Base-by-base conservation (phyloP, 345 rosid genomes). In the Hibiscus syriacus region DNA sequence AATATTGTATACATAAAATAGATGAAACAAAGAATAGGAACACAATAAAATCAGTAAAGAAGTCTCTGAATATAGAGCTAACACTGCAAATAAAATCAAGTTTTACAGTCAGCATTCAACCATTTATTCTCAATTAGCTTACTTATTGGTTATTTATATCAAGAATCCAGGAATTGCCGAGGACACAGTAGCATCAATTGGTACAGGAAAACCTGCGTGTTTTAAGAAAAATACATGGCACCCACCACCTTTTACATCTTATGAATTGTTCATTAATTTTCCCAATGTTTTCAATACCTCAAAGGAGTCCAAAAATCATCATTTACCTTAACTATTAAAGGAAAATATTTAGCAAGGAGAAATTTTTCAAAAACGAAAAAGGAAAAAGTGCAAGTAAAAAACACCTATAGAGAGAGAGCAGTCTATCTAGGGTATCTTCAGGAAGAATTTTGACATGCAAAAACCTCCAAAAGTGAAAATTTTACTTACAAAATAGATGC, bases 121-220 rank as follows among this genome's bases (percentile, higher is more conserved):
- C 30, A 62, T 39, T 5, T 12, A 1, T 22, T 62, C 66, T 62
- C 32, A 39, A 32, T 32, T 58, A 9, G 45, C 64, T 63, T 72
- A 49, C 55, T 26, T 65, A 29, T 62, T 13, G 58, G 64, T 58
- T 58, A 58, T 48, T 17, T 52, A 29, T n/a, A n/a, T 38, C 34
- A n/a, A 55, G 34, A 55, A 20, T 27, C 46, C 32, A 20, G 11
- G 12, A 17, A 19, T 67, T 63, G 30, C 38, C 39, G 54, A 46
- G 56, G 30, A 48, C 29, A 16, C 17, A 27, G 66, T 66, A 64
- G 11, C 39, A 54, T 63, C 46, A 41, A 53, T 23, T 23, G 34
- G 26, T 19, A 32, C 43, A 34, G 26, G 45, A n/a, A 17, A 58
- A 38, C 27, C 38, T 45, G n/a, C n/a, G n/a, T n/a, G n/a, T n/a